These are phyloP conservation scores for Tetragonia tetragonoides DNA, from an alignment of 148 eudicot species.

Conservation along the genomic window DNA sequence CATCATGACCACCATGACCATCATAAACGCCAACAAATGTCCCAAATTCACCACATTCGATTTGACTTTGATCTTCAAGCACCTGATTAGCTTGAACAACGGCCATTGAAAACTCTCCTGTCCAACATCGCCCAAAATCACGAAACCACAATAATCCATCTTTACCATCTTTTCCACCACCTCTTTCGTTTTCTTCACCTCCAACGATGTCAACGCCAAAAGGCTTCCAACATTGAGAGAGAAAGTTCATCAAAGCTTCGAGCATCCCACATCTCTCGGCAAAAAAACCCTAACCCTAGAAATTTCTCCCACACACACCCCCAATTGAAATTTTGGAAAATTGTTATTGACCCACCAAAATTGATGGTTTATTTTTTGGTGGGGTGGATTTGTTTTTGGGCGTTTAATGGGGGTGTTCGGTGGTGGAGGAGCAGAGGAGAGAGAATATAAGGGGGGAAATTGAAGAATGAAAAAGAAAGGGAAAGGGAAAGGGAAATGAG, in stretches of 20 bases:
- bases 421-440: constrained; percentile 40
- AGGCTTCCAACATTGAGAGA: constrained; percentile 63
- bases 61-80: constrained; percentile 63
- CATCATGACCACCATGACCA: constrained; percentile 73
- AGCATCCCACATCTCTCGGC: constrained; percentile 71
- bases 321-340: neutral
- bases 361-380: too few relatives aligned
- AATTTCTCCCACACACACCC: neutral
- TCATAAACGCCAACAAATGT: constrained; percentile 74
- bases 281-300: constrained; percentile 20
- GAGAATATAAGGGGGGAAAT: constrained; percentile 6
- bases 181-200: neutral
- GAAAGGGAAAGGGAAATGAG: neutral
- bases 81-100: constrained; percentile 66
- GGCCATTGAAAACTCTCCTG: constrained; percentile 63
- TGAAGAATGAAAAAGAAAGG: neutral
- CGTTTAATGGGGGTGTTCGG: constrained; percentile 36
- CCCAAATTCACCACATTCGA: constrained; percentile 56
- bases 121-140: constrained; percentile 36
- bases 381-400: neutral
- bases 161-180: constrained; percentile 12
- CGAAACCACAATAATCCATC: constrained; percentile 54
- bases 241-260: constrained; percentile 58
- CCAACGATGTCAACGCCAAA: constrained; percentile 43
- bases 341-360: too few relatives aligned